Base-by-base conservation (phyloP, 2,329 filamentous ascomycete species). In the Colletotrichum sojae region DNA sequence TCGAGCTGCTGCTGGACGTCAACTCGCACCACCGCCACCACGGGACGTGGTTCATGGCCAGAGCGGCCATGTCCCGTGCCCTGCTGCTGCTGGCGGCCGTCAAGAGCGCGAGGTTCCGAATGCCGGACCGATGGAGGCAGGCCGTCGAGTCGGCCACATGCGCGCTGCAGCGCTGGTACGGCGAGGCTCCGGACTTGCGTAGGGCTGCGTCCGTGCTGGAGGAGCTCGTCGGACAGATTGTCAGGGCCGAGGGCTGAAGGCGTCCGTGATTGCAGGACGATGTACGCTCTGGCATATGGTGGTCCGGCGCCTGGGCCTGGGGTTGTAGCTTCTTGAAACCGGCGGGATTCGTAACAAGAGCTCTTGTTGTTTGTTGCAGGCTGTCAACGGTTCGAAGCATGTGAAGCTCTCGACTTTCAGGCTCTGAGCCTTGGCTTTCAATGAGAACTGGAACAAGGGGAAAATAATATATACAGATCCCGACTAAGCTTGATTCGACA, bases 11-110 rank as follows among this genome's bases (percentile, higher is more conserved):
- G 57, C 55, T 70, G 22, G 63, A 69, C 46, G 71, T 71, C 53
- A 73, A 71, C n/a, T 64, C 72, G 22, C 74, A 70, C n/a, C 77
- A 78, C 57, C 73, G 76, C 18, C 76, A 79, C 59, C 76, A 79
- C 64, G 77, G 78, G 31, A 78, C 75, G 2, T 79, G 77, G 76
- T 72, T 73, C 57, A 70, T 74, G 52, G 66, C 72, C 48, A 62
- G 75, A 59, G 65, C 70, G 51, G 54, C 72, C 31, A 70, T 75
- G 65, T 59, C 63, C 49, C 67, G 68, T 48, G 67, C 71, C 16
- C 72, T 79, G 15, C 64, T 76, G 18, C 67, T 79, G 3, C 45
- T 78, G n/a, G 76, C 75, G 5, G 75, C 75, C 22, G 69, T 61
- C 49, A 75, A 65, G 40, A 71, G 59, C 13, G 68, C 67, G 6